phyloP scores from a whole-genome alignment of 768 basidiomycete genomes.

The Tephrocybe sp. region DNA sequence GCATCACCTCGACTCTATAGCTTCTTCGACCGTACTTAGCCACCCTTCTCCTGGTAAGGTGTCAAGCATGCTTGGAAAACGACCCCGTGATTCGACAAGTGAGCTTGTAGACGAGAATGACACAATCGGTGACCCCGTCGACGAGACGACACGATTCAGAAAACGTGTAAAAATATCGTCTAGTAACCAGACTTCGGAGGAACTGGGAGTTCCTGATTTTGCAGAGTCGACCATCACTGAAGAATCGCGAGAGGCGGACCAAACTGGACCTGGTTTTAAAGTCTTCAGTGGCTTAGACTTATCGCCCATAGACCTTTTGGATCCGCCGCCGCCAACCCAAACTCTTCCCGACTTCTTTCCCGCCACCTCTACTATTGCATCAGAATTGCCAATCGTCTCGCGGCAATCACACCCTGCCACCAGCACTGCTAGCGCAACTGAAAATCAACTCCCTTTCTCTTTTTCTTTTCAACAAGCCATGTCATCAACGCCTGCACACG shows the following conservation, averaged over 20 bases:
- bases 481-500: slow-evolving; percentile 49
- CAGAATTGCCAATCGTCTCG: slow-evolving; percentile 13
- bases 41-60: slow-evolving; percentile 37
- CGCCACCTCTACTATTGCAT: slow-evolving; percentile 32
- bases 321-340: slow-evolving; percentile 50
- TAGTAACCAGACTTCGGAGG: slow-evolving; percentile 10
- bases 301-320: slow-evolving; percentile 27
- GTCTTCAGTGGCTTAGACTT: slow-evolving; percentile 45
- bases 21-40: slow-evolving; percentile 5
- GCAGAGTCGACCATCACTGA: slow-evolving; percentile 9
- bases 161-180: slow-evolving; percentile 47
- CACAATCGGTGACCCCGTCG: slow-evolving; percentile 32
- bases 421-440: slow-evolving; percentile 46
- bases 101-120: slow-evolving; percentile 38
- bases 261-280: slow-evolving; percentile 38
- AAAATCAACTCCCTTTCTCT: slow-evolving; percentile 53
- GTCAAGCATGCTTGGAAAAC: slow-evolving; percentile 60
- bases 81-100: slow-evolving; percentile 51
- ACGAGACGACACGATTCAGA: slow-evolving; percentile 43
- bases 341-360: slow-evolving; percentile 52
- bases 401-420: slow-evolving; percentile 27
- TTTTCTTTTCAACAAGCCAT: slow-evolving; percentile 46
- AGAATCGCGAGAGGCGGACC: slow-evolving; percentile 16
- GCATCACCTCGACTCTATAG: not conserved
- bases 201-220: not conserved